Evolutionary conservation across 345 rosid genomes (phyloP), one percentile per base, ranked within the genome.

Genomic region (Camelina laxa): DNA sequence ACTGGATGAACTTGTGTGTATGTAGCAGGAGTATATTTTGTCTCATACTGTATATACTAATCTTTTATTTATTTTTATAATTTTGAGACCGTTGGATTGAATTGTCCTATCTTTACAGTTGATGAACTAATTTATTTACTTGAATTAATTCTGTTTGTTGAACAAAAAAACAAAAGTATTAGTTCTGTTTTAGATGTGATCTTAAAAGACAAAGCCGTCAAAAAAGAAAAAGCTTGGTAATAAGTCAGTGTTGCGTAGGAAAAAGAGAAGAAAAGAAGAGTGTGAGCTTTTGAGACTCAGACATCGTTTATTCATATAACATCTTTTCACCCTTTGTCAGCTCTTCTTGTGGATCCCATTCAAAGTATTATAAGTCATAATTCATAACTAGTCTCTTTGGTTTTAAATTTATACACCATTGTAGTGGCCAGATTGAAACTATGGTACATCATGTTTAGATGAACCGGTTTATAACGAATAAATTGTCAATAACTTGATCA

Each of bases 201-300:
- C 35, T 41, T 9, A 38, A 60, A 48, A 61, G 31, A 61, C 35
- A 41, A 21, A 61, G 50, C 50, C 50, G 66, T 21, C 33, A 41
- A 61, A 41, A 41, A 61, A 12, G 20, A 41, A 61, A 61, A 61
- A 21, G 50, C 4, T 61, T 61, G 50, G 66, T 61, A 61, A 61
- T 21, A 39, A 41, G 66, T 61, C 66, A 42, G 21, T 62, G 67
- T 62, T 42, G 67, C 67, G 51, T 42, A 62, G 51, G 50, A 42
- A 41, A 61, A 62, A 62, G 67, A 62, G 38, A 19, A 38, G 12
- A 1, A 3, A 38, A 61, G 9, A 41, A 19, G 36, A 22, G 14
- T 22, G 24, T 22, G 38, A 62, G 67, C 53, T 62, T 62, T 42
- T 62, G 53, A 62, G 51, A 62, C 36, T 14, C 13, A 62, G 53